A percentile compares a stretch with the other conserved stretches of the same genome.
Evolutionary conservation across 352 stramenopile genomes (phyloP).

Genomic region (Globisporangium yorkense): DNA sequence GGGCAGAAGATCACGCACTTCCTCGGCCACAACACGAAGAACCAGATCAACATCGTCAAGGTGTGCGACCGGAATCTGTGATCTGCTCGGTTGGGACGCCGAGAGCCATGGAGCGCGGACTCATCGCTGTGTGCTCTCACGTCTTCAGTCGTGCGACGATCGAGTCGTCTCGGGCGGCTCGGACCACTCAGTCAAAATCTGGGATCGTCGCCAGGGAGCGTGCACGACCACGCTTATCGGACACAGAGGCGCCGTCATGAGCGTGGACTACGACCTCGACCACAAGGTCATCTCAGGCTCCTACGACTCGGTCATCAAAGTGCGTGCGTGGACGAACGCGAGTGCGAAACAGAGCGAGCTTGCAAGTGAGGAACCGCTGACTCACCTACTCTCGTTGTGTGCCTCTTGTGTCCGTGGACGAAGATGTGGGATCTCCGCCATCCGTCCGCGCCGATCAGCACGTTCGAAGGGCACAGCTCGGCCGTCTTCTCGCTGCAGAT

Average conservation of each 20-base stretch:
- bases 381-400: not conserved
- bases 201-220: conserved; percentile 20
- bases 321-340: not conserved
- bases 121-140: too few species aligned
- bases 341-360: too few species aligned
- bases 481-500: conserved; percentile 29
- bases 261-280: conserved; percentile 20
- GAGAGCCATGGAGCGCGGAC: too few species aligned
- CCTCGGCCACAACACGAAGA: conserved; percentile 16
- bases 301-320: conserved; percentile 25
- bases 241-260: conserved; percentile 24
- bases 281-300: conserved; percentile 20
- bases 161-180: conserved; percentile 19
- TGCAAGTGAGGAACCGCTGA: too few species aligned
- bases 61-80: conserved; percentile 5
- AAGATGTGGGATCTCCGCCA: conserved; percentile 22
- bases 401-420: not conserved
- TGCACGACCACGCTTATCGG: conserved; percentile 13
- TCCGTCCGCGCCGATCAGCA: conserved; percentile 7
- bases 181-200: conserved; percentile 23
- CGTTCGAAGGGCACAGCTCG: conserved; percentile 22
- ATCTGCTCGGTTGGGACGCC: too few species aligned
- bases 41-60: conserved; percentile 25
- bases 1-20: conserved; percentile 16
- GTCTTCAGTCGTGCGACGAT: conserved; percentile 10